Conservation (phyloP, 2,329 filamentous ascomycete species). For the Colletotrichum orbiculare region DNA sequence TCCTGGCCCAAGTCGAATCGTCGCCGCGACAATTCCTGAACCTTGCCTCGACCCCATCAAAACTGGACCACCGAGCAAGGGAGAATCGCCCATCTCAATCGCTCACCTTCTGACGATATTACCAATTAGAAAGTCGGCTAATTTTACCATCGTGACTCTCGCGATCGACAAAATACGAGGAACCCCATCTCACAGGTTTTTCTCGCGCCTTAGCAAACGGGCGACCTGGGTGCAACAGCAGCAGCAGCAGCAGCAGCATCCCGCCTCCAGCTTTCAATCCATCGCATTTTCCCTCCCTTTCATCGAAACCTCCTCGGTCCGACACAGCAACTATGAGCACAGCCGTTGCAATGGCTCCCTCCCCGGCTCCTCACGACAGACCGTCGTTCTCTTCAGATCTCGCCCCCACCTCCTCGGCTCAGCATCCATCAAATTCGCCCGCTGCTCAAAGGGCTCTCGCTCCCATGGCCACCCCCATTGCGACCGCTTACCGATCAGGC, state of each 20-base stretch:
- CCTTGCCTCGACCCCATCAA: conserved; percentile 27
- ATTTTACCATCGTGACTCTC: background rate
- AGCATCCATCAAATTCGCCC: conserved; percentile 53
- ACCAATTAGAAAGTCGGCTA: conserved; percentile 16
- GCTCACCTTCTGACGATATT: conserved; percentile 25
- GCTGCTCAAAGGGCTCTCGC: conserved; percentile 56
- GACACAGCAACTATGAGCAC: conserved; percentile 67
- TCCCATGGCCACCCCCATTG: conserved; percentile 54
- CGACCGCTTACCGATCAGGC: conserved; percentile 58
- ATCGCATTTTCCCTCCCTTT: conserved; percentile 1
- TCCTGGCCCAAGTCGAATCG: conserved; percentile 2
- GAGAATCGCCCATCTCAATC: conserved; percentile 34
- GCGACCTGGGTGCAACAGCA: conserved; percentile 17
- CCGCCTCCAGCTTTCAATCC: conserved; percentile 13
- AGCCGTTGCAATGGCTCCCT: conserved; percentile 75
- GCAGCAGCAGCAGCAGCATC: conserved; percentile 16
- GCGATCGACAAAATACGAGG: conserved; percentile 5
- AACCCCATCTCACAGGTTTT: conserved; percentile 1
- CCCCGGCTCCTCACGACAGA: conserved; percentile 74
- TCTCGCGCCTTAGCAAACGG: conserved; percentile 18
- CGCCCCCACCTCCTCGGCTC: conserved; percentile 45
- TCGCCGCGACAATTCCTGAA: conserved; percentile 27
- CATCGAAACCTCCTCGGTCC: background rate
- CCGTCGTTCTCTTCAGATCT: conserved; percentile 66
- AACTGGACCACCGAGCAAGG: conserved; percentile 34